Conservation (phyloP, 306 rosid genomes). For the Biancaea sappan region DNA sequence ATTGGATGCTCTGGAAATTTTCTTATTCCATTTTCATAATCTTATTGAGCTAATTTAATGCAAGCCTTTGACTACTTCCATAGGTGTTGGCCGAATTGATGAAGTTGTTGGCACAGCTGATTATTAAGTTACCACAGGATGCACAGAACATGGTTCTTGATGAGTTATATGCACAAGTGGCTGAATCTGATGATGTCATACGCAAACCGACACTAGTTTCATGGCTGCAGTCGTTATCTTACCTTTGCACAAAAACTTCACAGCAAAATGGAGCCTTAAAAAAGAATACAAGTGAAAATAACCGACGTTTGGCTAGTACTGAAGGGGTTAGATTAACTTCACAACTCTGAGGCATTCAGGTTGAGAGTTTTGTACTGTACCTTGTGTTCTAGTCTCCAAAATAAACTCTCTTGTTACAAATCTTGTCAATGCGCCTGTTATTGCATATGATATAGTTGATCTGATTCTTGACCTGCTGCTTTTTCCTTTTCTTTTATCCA, state of each 20-base stretch:
- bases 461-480: constrained; percentile 12
- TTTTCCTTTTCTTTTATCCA: constrained; percentile 1
- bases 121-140: constrained; percentile 64
- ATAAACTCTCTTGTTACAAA: background rate
- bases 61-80: constrained; percentile 26
- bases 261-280: constrained; percentile 39
- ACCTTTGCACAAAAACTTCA: constrained; percentile 60
- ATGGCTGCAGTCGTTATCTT: constrained; percentile 93
- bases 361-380: constrained; percentile 18
- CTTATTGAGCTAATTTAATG: constrained; percentile 22
- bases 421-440: background rate
- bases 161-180: constrained; percentile 83
- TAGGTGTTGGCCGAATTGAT: constrained; percentile 89
- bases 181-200: constrained; percentile 87
- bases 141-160: constrained; percentile 72
- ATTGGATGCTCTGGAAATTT: constrained; percentile 11
- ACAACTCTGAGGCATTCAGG: constrained; percentile 52
- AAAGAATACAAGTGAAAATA: constrained; percentile 38
- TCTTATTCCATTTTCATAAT: constrained; percentile 9
- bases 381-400: constrained; percentile 7
- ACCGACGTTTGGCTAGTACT: constrained; percentile 22
- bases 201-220: constrained; percentile 86
- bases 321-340: constrained; percentile 51
- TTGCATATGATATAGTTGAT: constrained; percentile 4
- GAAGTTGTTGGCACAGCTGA: constrained; percentile 75